phyloP scores from a whole-genome alignment of 768 basidiomycete species.

The Gymnopilus junonius region DNA sequence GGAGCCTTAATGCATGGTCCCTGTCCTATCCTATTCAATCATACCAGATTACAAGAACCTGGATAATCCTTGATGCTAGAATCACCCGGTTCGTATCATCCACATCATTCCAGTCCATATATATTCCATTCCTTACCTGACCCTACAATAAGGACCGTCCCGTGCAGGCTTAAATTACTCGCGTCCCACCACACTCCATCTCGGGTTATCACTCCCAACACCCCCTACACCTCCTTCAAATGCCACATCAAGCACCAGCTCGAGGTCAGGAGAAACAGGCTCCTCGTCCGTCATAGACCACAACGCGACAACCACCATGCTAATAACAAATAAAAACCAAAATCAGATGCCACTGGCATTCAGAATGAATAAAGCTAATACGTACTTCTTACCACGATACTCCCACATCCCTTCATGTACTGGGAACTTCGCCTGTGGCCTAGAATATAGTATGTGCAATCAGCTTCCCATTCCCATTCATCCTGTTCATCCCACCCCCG shows the following conservation, averaged over 20 bases:
- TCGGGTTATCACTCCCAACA: constrained; percentile 60
- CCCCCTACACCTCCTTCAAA: constrained; percentile 70
- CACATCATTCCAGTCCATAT: too few relatives aligned
- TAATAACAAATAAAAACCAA: constrained; percentile 26
- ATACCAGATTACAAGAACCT: too few relatives aligned
- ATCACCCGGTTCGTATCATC: too few relatives aligned
- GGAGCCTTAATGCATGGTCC: too few relatives aligned
- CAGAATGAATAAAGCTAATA: too few relatives aligned
- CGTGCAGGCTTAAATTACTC: background rate
- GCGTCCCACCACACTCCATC: constrained; percentile 45
- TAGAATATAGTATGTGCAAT: constrained; percentile 22
- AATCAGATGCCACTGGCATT: too few relatives aligned
- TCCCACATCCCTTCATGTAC: constrained; percentile 82
- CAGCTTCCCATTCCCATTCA: too few relatives aligned
- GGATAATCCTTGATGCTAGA: too few relatives aligned
- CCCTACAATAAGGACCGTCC: too few relatives aligned
- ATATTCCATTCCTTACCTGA: too few relatives aligned
- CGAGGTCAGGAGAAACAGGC: constrained; percentile 51
- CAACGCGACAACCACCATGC: constrained; percentile 64
- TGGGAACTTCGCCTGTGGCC: constrained; percentile 82
- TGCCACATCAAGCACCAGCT: constrained; percentile 56
- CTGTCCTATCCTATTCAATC: too few relatives aligned
- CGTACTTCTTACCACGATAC: constrained; percentile 73
- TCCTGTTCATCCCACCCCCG: background rate
- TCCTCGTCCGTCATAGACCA: constrained; percentile 64